A percentile compares a stretch with the other conserved stretches of the same genome.
These are phyloP conservation scores for Wickerhamiella qilinensis DNA, from an alignment of 805 yeast species.

Conservation along the genomic window DNA sequence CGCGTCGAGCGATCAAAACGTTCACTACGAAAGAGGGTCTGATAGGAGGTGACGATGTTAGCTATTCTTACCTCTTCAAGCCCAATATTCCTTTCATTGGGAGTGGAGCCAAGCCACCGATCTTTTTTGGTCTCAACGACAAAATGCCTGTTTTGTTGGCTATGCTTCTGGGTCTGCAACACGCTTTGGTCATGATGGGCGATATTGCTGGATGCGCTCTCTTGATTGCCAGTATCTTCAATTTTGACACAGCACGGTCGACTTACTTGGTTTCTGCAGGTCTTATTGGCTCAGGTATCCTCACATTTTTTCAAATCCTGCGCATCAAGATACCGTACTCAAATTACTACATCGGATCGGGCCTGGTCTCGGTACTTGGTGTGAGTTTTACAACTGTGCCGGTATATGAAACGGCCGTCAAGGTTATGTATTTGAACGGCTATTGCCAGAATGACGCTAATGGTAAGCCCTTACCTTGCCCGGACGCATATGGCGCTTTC, in stretches of 20 bases:
- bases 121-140: slow-evolving; percentile 46
- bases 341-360: slow-evolving; percentile 67
- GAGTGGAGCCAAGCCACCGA: slow-evolving; percentile 41
- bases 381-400: slow-evolving; percentile 77
- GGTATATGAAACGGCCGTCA: slow-evolving; percentile 54
- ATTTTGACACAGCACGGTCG: slow-evolving; percentile 30
- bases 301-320: slow-evolving; percentile 59
- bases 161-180: slow-evolving; percentile 64
- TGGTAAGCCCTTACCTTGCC: slow-evolving; percentile 67
- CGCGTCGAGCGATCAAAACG: no score
- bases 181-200: slow-evolving; percentile 75
- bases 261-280: slow-evolving; percentile 55
- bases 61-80: slow-evolving; percentile 60
- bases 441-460: slow-evolving; percentile 41
- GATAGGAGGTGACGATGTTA: slow-evolving; percentile 27
- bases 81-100: slow-evolving; percentile 58
- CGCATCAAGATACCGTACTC: slow-evolving; percentile 59
- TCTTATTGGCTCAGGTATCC: slow-evolving; percentile 48
- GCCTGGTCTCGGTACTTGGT: slow-evolving; percentile 73
- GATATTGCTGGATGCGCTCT: slow-evolving; percentile 75
- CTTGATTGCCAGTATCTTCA: slow-evolving; percentile 46
- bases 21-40: slow-evolving; percentile 1
- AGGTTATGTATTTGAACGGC: slow-evolving; percentile 62
- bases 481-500: slow-evolving; percentile 71
- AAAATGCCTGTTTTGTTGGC: slow-evolving; percentile 58